A percentile compares a stretch with the other conserved stretches of the same genome.
Conservation (phyloP, 139 green algal species). For the Nannochloris sp. region DNA sequence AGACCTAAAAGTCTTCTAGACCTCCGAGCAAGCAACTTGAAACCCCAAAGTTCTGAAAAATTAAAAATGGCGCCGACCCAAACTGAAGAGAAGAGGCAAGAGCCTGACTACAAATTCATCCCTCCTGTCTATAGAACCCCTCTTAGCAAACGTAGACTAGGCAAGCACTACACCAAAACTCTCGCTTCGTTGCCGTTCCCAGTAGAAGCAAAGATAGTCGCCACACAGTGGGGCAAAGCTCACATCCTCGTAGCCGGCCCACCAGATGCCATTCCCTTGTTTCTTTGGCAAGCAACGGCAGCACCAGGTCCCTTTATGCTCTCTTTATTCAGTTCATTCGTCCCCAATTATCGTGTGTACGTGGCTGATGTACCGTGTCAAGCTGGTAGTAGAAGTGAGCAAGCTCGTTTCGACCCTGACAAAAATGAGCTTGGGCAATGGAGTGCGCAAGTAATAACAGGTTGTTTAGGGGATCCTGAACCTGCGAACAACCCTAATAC, state of each 20-base stretch:
- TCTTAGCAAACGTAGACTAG: neutral
- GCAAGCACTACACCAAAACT: neutral
- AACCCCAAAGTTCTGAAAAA: too few relatives aligned
- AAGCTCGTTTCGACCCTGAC: neutral
- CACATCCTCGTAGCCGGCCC: neutral
- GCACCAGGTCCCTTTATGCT: neutral
- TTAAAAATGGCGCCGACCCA: too few relatives aligned
- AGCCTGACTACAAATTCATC: too few relatives aligned
- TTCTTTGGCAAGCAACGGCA: neutral
- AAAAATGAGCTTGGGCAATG: neutral
- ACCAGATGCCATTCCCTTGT: neutral
- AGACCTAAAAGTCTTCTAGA: too few relatives aligned
- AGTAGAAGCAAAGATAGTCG: neutral
- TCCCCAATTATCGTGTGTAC: neutral
- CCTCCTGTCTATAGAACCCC: neutral
- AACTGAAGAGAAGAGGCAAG: too few relatives aligned
- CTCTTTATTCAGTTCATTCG: neutral
- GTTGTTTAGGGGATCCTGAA: too few relatives aligned
- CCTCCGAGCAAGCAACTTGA: too few relatives aligned
- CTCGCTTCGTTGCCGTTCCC: neutral
- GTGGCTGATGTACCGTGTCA: neutral
- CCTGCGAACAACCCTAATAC: too few relatives aligned
- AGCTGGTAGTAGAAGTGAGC: neutral
- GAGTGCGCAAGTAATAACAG: too few relatives aligned
- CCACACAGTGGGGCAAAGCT: neutral